Base-by-base conservation (phyloP, 2,329 filamentous ascomycete genomes). In the Alternaria gansuensis region DNA sequence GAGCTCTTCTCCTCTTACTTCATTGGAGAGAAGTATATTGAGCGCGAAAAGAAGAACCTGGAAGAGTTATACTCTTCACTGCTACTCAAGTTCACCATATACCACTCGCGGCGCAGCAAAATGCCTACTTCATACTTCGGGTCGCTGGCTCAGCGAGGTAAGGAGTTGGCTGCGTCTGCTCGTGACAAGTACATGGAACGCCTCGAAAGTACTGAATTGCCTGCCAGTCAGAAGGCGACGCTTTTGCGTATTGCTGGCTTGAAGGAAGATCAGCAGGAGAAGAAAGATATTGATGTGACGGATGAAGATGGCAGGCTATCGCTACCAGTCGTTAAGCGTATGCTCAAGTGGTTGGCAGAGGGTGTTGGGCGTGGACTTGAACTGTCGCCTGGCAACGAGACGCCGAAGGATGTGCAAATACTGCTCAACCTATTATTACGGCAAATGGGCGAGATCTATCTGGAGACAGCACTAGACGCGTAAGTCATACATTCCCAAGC, bases 321-420 rank as follows among this genome's bases (percentile, higher is more conserved):
- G 66, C 83, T 96, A 4, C 83, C 87, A n/a, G 93, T 91, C 75
- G 92, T 93, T n/a, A 98, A 98, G 80, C 87, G 95, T 57, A 99
- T 99, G 93, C 85, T 99, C 60, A 96, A 92, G 75, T 99, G 95
- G 95, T 82, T 99, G 39, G 95, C 95, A 2, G 95, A 99, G 81
- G 93, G 92, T 62, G 94, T 99, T 24, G 91, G 95, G 37, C 85
- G 95, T 63, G 92, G 93, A 0, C 83, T 99, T 9, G 95, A 99
- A 77, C 83, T 99, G n/a, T 93, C 91, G 24, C 90, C 91, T 24
- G 88, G 89, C 51, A 90, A 85, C 57, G 95, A 99, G 68, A 97
- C 93, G 4, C 92, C 95, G 14, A 98, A 96, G 77, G 95, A 99
- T 76, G 92, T 98, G 55, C 90, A 90, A 44, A 88, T 92, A 60